phyloP scores from a whole-genome alignment of 2,329 filamentous ascomycete genomes.

The Penicillium sp. region DNA sequence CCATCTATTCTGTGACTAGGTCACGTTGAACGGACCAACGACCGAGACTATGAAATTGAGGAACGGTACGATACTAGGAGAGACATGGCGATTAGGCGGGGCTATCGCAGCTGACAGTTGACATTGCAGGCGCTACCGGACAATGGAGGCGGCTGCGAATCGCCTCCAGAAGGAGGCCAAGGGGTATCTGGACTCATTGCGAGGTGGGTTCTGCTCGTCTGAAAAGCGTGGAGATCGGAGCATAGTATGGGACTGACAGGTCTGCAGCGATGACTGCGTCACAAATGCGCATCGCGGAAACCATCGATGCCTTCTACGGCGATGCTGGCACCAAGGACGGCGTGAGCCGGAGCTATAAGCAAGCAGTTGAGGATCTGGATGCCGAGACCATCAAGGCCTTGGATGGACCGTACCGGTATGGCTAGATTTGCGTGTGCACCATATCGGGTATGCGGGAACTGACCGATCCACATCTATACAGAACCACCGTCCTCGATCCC shows the following conservation, averaged over 20 bases:
- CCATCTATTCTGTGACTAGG: constrained; percentile 48
- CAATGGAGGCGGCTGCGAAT: constrained; percentile 91
- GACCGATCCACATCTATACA: constrained; percentile 29
- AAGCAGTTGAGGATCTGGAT: constrained; percentile 95
- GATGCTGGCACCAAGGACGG: constrained; percentile 93
- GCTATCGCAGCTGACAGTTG: constrained; percentile 11
- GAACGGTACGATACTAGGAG: constrained; percentile 67
- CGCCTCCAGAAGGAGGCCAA: constrained; percentile 96
- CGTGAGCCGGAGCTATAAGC: constrained; percentile 94
- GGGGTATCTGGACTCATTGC: constrained; percentile 91
- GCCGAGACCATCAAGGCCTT: constrained; percentile 97
- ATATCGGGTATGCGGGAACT: neutral
- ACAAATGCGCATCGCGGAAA: constrained; percentile 98
- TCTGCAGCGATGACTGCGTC: constrained; percentile 91
- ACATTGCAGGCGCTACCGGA: constrained; percentile 79
- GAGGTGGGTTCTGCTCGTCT: constrained; percentile 58
- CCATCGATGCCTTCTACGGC: constrained; percentile 98
- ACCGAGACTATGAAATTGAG: constrained; percentile 98
- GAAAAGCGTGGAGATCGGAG: too few relatives aligned
- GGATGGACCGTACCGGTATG: constrained; percentile 85
- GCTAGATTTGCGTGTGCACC: constrained; percentile 1
- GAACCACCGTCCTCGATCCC: constrained; percentile 89
- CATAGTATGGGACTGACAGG: constrained; percentile 3
- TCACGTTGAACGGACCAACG: constrained; percentile 97
- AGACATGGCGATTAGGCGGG: neutral